Base-by-base conservation (phyloP, 768 basidiomycete species). In the Amylocystis lapponica region DNA sequence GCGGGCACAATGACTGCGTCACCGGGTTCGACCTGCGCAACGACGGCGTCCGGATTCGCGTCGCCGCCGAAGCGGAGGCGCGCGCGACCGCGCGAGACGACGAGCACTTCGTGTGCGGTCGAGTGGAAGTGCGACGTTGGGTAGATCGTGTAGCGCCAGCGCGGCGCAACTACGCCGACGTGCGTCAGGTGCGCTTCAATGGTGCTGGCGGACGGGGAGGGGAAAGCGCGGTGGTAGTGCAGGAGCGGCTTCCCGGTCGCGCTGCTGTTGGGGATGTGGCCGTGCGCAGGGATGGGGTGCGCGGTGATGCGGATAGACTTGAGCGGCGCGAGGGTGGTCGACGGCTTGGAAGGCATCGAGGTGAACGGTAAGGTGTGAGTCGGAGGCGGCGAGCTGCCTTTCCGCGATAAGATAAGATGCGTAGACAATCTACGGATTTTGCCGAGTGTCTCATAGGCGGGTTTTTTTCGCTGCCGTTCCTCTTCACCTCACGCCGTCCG, bases 401-500 rank as follows among this genome's bases (percentile, higher is more conserved):
- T n/a, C n/a, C n/a, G n/a, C n/a, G n/a, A n/a, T n/a, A n/a, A n/a
- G n/a, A n/a, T n/a, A n/a, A n/a, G n/a, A n/a, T n/a, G n/a, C n/a
- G n/a, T n/a, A n/a, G n/a, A n/a, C n/a, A n/a, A n/a, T n/a, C n/a
- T n/a, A n/a, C n/a, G n/a, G n/a, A n/a, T n/a, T n/a, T n/a, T n/a
- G n/a, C n/a, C n/a, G n/a, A n/a, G n/a, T n/a, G n/a, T n/a, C n/a
- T n/a, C n/a, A n/a, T n/a, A n/a, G n/a, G n/a, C n/a, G n/a, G n/a
- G n/a, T 19, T 40, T 40, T 27, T 19, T 26, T 16, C 19, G 9
- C 7, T 17, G 10, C 19, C n/a, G 39, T 14, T 4, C 31, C 38
- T 45, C 35, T 64, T 61, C 63, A 49, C 47, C 51, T 42, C 55
- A 57, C 72, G 79, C 75, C 76, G 82, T 71, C 66, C 63, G 77